Evolutionary conservation across 108 stramenopile genomes (phyloP).

Genomic region (Pseudonitzschia multistriata): DNA sequence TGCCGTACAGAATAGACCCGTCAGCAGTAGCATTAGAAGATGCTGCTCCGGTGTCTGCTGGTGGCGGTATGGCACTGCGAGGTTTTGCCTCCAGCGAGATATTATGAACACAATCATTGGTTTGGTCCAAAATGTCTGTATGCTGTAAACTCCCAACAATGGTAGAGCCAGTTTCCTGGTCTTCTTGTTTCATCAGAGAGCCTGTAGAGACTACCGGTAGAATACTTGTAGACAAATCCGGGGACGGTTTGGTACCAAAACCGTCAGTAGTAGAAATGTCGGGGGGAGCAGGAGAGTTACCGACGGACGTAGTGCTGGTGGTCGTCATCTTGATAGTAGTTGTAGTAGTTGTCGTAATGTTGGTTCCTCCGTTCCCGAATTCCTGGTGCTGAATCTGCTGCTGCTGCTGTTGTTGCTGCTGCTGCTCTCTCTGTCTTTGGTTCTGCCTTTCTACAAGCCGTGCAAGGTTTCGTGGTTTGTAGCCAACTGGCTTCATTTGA

Average conservation of each 20-base stretch:
- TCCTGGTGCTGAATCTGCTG: background rate
- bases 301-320: background rate
- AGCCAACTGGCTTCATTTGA: conserved; percentile 35
- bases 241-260: background rate
- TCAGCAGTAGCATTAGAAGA: background rate
- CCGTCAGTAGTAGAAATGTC: background rate
- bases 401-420: background rate
- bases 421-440: background rate
- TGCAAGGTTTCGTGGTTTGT: conserved; percentile 23
- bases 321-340: conserved; percentile 4
- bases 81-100: background rate
- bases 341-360: conserved; percentile 8
- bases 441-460: background rate
- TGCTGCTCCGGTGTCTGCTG: too few species aligned
- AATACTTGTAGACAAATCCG: background rate
- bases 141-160: background rate
- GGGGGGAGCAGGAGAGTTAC: background rate
- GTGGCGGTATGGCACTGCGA: too few species aligned
- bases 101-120: background rate
- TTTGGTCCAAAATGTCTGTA: background rate
- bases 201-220: conserved; percentile 1
- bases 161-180: background rate
- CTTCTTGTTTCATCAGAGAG: background rate
- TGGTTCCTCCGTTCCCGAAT: background rate
- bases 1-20: background rate